These are phyloP conservation scores for Trapa bicornis DNA, from an alignment of 345 rosid genomes.

Conservation along the genomic window DNA sequence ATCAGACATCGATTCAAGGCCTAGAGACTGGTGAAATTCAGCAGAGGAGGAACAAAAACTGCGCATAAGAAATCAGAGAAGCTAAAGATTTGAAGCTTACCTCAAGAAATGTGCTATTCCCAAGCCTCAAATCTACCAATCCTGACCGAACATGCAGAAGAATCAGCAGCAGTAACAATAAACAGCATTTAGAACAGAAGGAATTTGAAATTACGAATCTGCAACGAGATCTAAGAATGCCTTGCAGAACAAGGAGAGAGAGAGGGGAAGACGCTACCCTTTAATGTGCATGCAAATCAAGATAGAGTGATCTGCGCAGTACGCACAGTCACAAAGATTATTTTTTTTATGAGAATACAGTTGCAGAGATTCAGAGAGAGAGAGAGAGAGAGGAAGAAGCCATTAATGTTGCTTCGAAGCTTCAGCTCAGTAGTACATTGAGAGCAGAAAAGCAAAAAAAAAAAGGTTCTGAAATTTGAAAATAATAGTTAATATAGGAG, in stretches of 20 bases:
- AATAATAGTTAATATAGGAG: neutral
- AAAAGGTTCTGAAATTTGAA: neutral
- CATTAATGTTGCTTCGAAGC: too few species aligned
- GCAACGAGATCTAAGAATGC: slow-evolving; percentile 6
- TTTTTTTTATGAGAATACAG: too few species aligned
- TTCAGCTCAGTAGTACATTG: neutral
- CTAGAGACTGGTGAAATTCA: neutral
- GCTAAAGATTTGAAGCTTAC: slow-evolving; percentile 51
- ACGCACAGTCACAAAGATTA: too few species aligned
- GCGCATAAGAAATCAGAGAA: neutral
- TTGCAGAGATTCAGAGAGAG: neutral
- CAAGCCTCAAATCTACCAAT: slow-evolving; percentile 31
- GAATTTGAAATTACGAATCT: neutral
- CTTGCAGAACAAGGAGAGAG: slow-evolving; percentile 1
- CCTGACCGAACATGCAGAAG: slow-evolving; percentile 12
- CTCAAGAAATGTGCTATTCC: slow-evolving; percentile 20
- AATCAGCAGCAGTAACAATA: slow-evolving; percentile 5
- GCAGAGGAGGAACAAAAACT: neutral
- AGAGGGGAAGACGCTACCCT: slow-evolving; percentile 16
- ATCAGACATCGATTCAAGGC: neutral
- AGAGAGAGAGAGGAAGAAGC: neutral
- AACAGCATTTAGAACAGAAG: slow-evolving; percentile 7
- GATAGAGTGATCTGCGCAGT: slow-evolving; percentile 12
- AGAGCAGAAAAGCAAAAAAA: neutral
- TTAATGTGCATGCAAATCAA: slow-evolving; percentile 28